A percentile compares a stretch with the other conserved stretches of the same genome.
Evolutionary conservation across 768 basidiomycete genomes (phyloP).

Genomic region (Tulasnella sp.): DNA sequence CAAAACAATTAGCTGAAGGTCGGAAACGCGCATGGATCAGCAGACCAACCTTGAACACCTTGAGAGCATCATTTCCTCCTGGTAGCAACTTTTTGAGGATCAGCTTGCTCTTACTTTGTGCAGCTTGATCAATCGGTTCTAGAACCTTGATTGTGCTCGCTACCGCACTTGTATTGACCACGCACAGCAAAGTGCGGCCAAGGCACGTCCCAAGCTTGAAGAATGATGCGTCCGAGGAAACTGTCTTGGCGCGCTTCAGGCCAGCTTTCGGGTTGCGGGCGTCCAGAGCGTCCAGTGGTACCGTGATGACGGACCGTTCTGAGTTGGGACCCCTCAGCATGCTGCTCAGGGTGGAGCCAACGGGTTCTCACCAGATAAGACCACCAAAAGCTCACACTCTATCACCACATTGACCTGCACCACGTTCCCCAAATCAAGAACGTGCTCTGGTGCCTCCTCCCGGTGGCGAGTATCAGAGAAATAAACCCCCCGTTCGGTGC

Average conservation of each 20-base stretch:
- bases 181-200: conserved; percentile 86
- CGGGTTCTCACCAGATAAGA: conserved; percentile 71
- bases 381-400: conserved; percentile 90
- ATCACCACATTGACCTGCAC: conserved; percentile 94
- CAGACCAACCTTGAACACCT: conserved; percentile 73
- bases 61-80: conserved; percentile 90
- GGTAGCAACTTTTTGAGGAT: conserved; percentile 94
- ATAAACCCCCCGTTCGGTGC: conserved; percentile 97
- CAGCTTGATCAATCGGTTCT: conserved; percentile 89
- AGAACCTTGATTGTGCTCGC: conserved; percentile 97
- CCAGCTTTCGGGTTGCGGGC: conserved; percentile 86
- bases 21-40: too few species aligned
- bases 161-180: conserved; percentile 91
- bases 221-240: conserved; percentile 93
- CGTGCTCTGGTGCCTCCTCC: conserved; percentile 79
- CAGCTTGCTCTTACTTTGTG: conserved; percentile 72
- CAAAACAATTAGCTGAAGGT: not conserved
- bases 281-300: conserved; percentile 89
- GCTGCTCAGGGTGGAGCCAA: not conserved
- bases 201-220: conserved; percentile 96
- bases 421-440: conserved; percentile 83
- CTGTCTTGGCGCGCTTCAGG: conserved; percentile 87
- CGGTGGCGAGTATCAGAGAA: conserved; percentile 78
- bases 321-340: not conserved
- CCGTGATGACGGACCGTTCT: conserved; percentile 96